Base-by-base conservation (phyloP, 441 rosid species). In the Syzygium syzygioides region DNA sequence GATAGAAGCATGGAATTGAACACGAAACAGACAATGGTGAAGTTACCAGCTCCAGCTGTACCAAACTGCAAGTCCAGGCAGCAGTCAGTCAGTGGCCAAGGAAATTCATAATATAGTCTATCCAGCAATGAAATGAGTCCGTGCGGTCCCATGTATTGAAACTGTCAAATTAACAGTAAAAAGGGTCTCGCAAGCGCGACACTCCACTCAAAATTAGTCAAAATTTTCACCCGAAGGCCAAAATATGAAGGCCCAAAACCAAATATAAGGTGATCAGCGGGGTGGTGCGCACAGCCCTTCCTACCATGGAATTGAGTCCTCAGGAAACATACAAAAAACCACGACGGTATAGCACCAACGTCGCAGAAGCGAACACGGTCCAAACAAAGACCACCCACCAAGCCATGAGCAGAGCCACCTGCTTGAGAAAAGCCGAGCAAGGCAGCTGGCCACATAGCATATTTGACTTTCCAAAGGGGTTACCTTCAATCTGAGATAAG, bases 381-480 rank as follows among this genome's bases (percentile, higher is more conserved):
- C 95, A 96, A 83, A 96, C 91, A 90, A 96, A 96, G 55, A 95
- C 84, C 85, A 96, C 95, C 98, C 97, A 96, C 99, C 99, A 97
- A 88, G 99, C 95, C 95, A 97, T 86, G 88, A 96, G 92, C 92
- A 96, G 90, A 87, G 94, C 91, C 9, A 91, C 91, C 92, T 94
- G 94, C 88, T 86, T 90, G 87, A 92, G 55, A 91, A 95, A 89
- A 86, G 90, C 93, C 23, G 93, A 90, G 91, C 96, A 95, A 89
- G 97, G 93, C 87, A 93, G 90, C 66, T 93, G 92, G 87, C 90
- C 91, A 88, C 96, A 94, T 79, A 93, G 90, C 86, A 90, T 50
- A 19, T 71, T 88, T n/a, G 93, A 90, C 55, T 89, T 93, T 88
- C 90, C 92, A 62, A 93, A 89, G 19, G 95, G 92, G 87, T 86